Evolutionary conservation across 2,329 filamentous ascomycete species (phyloP).

Genomic region (Fusarium brevicatenulatum): DNA sequence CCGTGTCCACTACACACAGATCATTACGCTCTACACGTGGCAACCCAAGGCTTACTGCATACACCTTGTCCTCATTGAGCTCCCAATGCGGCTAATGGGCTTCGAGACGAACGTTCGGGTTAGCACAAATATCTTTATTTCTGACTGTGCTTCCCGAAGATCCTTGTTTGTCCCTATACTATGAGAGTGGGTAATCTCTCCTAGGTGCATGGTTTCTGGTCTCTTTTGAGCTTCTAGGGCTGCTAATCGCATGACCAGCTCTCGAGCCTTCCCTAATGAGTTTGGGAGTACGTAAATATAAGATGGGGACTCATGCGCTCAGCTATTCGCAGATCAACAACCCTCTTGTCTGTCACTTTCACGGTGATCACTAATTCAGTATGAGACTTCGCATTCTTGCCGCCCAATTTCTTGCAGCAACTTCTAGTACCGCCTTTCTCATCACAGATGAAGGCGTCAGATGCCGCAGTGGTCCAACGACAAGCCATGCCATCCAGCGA

Average conservation of each 20-base stretch:
- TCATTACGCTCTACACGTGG: too few relatives aligned
- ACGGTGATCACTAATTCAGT: accelerated
- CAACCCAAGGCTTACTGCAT: background rate
- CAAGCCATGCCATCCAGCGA: background rate
- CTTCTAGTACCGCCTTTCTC: background rate
- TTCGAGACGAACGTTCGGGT: accelerated
- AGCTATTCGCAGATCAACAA: too few relatives aligned
- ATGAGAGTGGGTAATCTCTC: accelerated
- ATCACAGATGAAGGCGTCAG: slow-evolving; percentile 16
- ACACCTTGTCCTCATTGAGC: accelerated
- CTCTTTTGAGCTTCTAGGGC: accelerated
- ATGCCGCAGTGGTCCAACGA: slow-evolving; percentile 14
- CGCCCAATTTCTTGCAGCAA: background rate
- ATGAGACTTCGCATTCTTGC: background rate
- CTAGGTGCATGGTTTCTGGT: accelerated
- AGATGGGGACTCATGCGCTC: background rate
- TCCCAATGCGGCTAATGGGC: background rate
- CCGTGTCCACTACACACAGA: accelerated
- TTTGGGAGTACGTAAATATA: background rate
- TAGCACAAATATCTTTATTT: background rate
- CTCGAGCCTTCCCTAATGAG: accelerated
- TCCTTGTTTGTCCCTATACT: background rate
- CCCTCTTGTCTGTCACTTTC: accelerated
- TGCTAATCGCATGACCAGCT: accelerated
- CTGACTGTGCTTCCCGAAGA: background rate